Base-by-base conservation (phyloP, 169 alveolate genomes). In the Prorocentrum cordatum region DNA sequence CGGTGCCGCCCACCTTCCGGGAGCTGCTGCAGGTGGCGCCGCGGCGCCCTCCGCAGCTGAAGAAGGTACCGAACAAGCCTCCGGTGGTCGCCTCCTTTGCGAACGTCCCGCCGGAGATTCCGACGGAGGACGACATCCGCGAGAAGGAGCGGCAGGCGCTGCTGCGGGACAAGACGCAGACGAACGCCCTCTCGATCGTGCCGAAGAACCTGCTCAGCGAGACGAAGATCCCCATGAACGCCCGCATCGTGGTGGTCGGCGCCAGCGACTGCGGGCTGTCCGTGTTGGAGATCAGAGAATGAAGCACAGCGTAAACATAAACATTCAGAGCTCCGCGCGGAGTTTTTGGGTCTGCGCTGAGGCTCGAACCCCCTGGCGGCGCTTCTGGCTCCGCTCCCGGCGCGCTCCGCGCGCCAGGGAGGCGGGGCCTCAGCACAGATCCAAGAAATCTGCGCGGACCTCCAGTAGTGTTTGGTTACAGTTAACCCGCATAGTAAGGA, bases 171-270 rank as follows among this genome's bases (percentile, higher is more conserved):
- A 32, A 62, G 36, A 70, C 42, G 80, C 90, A 80, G 54, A 80
- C 90, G 26, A 29, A 80, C 80, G 90, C 90, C 1, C 79, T 80
- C 58, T 80, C 90, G 68, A 80, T 80, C 45, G 90, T 80, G 20
- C 68, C 90, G 7, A 80, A 80, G 90, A 80, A 80, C 42, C 79
- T 80, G 90, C 71, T 3, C n/a, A 80, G 90, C 22, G 90, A 80
- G 39, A 80, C 90, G 32, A 80, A 80, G 45, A 80, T 80, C 26
- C 90, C 90, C 12, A 79, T 80, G 80, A 80, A 80, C n/a, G 90
- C 90, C 12, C 90, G 90, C 29, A 50, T 50, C 26, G 64, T 5
- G 42, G 90, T 80, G 66, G 90, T 80, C 50, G 90, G 90, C 47
- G 90, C 90, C 45, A 80, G 90, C 54, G 90, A 80, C 36, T 80